Percentiles rank a stretch among this genome's conserved stretches.
Conservation (phyloP, 352 stramenopile species). For the Pelagophyceae sp. region DNA sequence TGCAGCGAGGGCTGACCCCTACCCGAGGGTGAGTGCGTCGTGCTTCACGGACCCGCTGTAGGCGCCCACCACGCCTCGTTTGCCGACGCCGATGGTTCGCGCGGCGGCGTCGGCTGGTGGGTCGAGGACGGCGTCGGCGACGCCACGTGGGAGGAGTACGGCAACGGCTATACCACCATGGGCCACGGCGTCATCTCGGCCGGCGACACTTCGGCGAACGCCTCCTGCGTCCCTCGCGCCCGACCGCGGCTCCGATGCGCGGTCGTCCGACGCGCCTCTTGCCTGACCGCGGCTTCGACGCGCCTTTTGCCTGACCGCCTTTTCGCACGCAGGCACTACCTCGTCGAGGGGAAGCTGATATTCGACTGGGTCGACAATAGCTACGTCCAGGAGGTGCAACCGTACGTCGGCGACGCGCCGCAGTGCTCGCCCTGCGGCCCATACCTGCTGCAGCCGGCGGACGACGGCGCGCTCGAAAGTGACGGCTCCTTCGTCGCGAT, state of each 20-base stretch:
- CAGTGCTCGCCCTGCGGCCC: background rate
- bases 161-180: background rate
- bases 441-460: background rate
- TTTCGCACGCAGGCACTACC: too few relatives aligned
- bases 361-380: conserved; percentile 2
- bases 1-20: too few relatives aligned
- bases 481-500: background rate
- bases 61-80: conserved; percentile 4
- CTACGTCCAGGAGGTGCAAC: background rate
- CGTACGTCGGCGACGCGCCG: background rate
- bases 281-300: too few relatives aligned
- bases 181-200: background rate
- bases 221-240: too few relatives aligned
- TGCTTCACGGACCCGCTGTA: too few relatives aligned
- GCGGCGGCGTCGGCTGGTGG: background rate
- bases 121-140: too few relatives aligned
- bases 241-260: too few relatives aligned
- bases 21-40: too few relatives aligned
- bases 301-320: too few relatives aligned
- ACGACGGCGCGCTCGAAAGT: background rate
- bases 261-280: too few relatives aligned
- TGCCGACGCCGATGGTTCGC: background rate
- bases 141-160: background rate
- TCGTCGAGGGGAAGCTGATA: background rate
- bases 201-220: background rate